Evolutionary conservation across 768 basidiomycete species (phyloP).

Genomic region (Hericium coralloides): DNA sequence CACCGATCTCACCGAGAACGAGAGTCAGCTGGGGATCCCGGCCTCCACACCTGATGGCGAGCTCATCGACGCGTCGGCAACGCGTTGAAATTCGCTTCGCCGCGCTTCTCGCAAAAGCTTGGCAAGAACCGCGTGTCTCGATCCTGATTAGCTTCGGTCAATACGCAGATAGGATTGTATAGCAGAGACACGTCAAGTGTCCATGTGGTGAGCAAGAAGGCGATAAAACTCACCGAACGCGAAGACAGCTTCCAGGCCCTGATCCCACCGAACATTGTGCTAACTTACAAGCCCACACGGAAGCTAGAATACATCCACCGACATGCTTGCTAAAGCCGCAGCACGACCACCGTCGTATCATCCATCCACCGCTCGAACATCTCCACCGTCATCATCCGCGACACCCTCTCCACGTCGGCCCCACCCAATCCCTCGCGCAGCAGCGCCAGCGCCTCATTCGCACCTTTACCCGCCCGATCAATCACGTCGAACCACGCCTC

Average conservation of each 20-base stretch:
- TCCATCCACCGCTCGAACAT: constrained; percentile 44
- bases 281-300: no score
- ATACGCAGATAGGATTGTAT: no score
- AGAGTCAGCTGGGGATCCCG: background rate
- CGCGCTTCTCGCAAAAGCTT: background rate
- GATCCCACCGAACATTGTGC: no score
- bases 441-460: constrained; percentile 30
- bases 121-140: background rate
- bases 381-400: constrained; percentile 40
- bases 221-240: no score
- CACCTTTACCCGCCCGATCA: constrained; percentile 4
- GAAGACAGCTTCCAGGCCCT: no score
- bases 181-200: no score
- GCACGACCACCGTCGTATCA: constrained; percentile 44
- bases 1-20: background rate
- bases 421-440: constrained; percentile 39
- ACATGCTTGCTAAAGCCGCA: constrained; percentile 2
- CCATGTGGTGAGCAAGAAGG: no score
- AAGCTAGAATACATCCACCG: no score
- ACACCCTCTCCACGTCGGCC: constrained; percentile 31
- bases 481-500: constrained; percentile 17
- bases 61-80: no score
- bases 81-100: background rate
- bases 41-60: background rate
- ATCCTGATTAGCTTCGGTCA: background rate